Percentiles rank a stretch among this genome's conserved stretches.
Conservation (phyloP, 495 filamentous ascomycete species). For the Tuber melanosporum region DNA sequence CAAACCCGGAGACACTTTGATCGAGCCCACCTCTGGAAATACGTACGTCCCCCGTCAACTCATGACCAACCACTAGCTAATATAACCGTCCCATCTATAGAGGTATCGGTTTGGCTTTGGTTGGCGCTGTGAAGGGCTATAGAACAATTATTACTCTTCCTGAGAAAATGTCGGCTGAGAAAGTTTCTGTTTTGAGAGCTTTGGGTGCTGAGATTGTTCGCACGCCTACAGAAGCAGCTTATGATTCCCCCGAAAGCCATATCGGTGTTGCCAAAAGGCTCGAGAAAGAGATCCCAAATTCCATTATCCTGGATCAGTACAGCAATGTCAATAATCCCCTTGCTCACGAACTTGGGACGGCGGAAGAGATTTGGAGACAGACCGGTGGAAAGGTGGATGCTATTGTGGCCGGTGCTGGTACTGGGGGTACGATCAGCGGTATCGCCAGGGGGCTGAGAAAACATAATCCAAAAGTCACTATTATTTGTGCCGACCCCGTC, state of each 20-base stretch:
- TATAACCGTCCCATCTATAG: slow-evolving; percentile 43
- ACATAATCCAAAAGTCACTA: slow-evolving; percentile 72
- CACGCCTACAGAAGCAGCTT: slow-evolving; percentile 92
- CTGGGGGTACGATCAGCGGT: slow-evolving; percentile 91
- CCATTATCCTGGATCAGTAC: slow-evolving; percentile 96
- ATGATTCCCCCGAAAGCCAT: slow-evolving; percentile 88
- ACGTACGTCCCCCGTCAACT: slow-evolving; percentile 54
- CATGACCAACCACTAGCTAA: slow-evolving; percentile 3
- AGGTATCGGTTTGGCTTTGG: slow-evolving; percentile 89
- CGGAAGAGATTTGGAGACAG: slow-evolving; percentile 93
- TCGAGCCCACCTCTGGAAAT: slow-evolving; percentile 96
- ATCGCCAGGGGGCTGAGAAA: slow-evolving; percentile 78
- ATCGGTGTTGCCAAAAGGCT: slow-evolving; percentile 89
- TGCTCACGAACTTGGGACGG: slow-evolving; percentile 90
- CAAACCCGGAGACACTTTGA: slow-evolving; percentile 92
- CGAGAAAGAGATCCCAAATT: slow-evolving; percentile 91
- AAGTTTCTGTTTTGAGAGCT: slow-evolving; percentile 86
- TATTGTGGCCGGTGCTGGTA: slow-evolving; percentile 87
- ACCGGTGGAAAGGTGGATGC: slow-evolving; percentile 76
- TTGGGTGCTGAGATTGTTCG: slow-evolving; percentile 96
- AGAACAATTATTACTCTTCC: slow-evolving; percentile 97
- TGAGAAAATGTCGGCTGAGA: slow-evolving; percentile 99
- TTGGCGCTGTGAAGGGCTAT: slow-evolving; percentile 92
- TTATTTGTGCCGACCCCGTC: slow-evolving; percentile 85
- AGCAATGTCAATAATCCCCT: slow-evolving; percentile 83